phyloP scores from a whole-genome alignment of 164 flowering plant species.

The Aristolochia contorta region DNA sequence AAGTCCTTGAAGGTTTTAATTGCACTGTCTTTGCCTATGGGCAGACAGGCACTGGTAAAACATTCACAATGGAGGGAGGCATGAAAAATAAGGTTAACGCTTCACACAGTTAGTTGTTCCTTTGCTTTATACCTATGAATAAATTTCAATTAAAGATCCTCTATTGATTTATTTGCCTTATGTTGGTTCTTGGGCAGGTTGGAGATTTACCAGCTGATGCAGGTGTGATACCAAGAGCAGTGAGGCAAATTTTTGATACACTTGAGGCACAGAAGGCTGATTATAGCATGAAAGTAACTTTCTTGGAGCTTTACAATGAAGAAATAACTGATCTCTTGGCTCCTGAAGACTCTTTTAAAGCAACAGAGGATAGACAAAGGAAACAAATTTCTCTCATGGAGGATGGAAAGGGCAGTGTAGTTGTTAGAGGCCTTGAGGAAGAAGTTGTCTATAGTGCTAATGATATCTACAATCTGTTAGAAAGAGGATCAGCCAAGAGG shows the following conservation, averaged over 20 bases:
- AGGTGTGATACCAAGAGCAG: conserved; percentile 29
- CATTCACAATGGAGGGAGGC: conserved; percentile 96
- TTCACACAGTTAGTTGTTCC: too few species aligned
- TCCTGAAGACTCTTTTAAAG: conserved; percentile 16
- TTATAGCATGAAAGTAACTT: conserved; percentile 28
- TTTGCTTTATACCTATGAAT: too few species aligned
- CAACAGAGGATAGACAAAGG: conserved; percentile 18
- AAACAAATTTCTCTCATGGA: conserved; percentile 26
- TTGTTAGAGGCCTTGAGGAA: conserved; percentile 30
- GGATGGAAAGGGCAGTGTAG: conserved; percentile 24
- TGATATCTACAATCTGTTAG: conserved; percentile 24
- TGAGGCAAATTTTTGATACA: conserved; percentile 23
- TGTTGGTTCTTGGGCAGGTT: conserved; percentile 88
- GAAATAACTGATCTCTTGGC: conserved; percentile 27
- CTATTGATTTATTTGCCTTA: conserved; percentile 79
- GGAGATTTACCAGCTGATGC: conserved; percentile 26
- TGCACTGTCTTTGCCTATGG: conserved; percentile 78
- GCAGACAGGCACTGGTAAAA: conserved; percentile 81
- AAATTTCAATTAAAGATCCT: conserved; percentile 43
- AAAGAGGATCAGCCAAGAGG: conserved; percentile 23
- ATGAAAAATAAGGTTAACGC: conserved; percentile 44
- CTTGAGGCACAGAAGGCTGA: conserved; percentile 26
- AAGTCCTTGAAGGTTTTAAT: conserved; percentile 82
- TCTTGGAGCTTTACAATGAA: conserved; percentile 30
- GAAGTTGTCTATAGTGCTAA: conserved; percentile 24